Percentiles rank a stretch among this genome's conserved stretches.
phyloP scores from a whole-genome alignment of 2,329 filamentous ascomycete species.

The Tolypocladium pustulatum region DNA sequence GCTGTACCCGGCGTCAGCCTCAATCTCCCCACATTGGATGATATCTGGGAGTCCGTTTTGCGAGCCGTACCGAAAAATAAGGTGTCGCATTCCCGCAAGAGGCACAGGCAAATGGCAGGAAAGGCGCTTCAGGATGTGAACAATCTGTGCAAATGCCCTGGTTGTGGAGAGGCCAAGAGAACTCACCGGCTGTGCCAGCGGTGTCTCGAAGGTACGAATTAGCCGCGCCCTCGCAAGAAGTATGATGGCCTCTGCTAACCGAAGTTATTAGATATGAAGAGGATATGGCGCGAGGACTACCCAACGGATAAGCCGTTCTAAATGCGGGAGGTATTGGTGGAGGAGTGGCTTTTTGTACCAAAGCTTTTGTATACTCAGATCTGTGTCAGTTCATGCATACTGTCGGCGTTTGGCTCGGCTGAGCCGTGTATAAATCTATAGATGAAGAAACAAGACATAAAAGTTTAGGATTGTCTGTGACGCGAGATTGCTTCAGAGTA shows the following conservation, averaged over 20 bases:
- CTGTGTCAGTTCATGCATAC: constrained; percentile 19
- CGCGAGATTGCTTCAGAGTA: neutral
- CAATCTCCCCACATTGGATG: constrained; percentile 49
- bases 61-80: constrained; percentile 97
- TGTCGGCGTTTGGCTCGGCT: constrained; percentile 21
- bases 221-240: neutral
- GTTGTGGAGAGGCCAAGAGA: constrained; percentile 78
- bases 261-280: constrained; percentile 29
- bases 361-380: constrained; percentile 19
- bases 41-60: constrained; percentile 87
- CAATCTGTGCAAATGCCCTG: constrained; percentile 76
- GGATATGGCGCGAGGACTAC: constrained; percentile 31
- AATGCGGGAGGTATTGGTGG: constrained; percentile 4
- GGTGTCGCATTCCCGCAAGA: constrained; percentile 92
- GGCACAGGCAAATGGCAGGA: constrained; percentile 86
- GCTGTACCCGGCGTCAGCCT: constrained; percentile 51
- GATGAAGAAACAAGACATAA: constrained; percentile 1
- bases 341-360: constrained; percentile 13
- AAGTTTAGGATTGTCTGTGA: neutral
- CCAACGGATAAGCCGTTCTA: constrained; percentile 22
- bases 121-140: constrained; percentile 91
- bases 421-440: constrained; percentile 17
- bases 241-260: neutral
- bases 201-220: constrained; percentile 66
- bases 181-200: constrained; percentile 81